Evolutionary conservation across 2,329 filamentous ascomycete species (phyloP).

Genomic region (Sclerotinia minor): DNA sequence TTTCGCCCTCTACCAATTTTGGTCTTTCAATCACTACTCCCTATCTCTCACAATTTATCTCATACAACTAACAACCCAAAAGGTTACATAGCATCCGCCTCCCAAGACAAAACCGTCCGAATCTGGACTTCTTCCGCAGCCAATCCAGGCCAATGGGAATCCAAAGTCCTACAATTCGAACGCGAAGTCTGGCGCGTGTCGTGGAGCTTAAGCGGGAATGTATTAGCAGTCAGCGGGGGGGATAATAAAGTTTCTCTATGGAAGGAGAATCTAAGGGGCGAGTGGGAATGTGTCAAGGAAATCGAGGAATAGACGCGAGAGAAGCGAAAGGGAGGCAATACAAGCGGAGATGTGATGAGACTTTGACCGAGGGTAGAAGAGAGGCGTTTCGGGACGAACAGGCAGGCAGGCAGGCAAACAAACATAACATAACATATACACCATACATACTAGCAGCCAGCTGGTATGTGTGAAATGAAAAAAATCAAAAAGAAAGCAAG

Average conservation of each 20-base stretch:
- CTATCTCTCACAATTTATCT: neutral
- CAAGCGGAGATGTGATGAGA: neutral
- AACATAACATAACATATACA: neutral
- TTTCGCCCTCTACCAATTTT: neutral
- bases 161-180: conserved; percentile 84
- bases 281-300: conserved; percentile 96
- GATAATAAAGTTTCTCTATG: conserved; percentile 97
- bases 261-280: conserved; percentile 96
- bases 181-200: conserved; percentile 92
- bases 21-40: neutral
- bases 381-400: conserved; percentile 16
- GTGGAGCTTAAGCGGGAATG: conserved; percentile 97
- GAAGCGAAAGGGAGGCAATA: neutral
- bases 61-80: neutral
- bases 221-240: conserved; percentile 86
- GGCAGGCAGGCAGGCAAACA: conserved; percentile 5
- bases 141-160: conserved; percentile 73
- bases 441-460: neutral
- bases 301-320: conserved; percentile 71
- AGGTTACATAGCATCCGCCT: conserved; percentile 93
- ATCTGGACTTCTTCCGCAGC: conserved; percentile 85
- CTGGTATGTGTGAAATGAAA: neutral
- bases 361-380: conserved; percentile 3
- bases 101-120: conserved; percentile 93
- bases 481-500: neutral